phyloP scores from a whole-genome alignment of 805 yeast genomes.

The Wickerhamiella siamensis region DNA sequence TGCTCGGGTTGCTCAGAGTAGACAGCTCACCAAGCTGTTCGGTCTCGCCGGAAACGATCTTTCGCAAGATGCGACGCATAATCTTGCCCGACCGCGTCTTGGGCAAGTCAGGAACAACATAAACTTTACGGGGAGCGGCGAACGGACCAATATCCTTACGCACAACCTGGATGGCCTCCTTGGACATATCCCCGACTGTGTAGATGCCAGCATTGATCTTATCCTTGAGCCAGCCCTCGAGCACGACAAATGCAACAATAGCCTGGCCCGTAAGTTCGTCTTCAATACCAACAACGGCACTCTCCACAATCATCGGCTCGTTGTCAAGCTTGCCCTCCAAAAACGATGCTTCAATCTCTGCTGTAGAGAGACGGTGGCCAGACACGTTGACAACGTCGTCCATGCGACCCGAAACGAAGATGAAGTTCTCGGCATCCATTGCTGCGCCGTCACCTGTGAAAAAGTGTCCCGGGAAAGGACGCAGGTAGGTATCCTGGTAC shows the following conservation, averaged over 20 bases:
- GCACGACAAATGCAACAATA: slow-evolving; percentile 73
- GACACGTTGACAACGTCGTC: slow-evolving; percentile 97
- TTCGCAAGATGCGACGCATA: slow-evolving; percentile 94
- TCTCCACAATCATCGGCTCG: slow-evolving; percentile 69
- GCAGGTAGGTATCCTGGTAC: slow-evolving; percentile 80
- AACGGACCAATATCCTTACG: slow-evolving; percentile 83
- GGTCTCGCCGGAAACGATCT: slow-evolving; percentile 81
- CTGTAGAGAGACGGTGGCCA: slow-evolving; percentile 96
- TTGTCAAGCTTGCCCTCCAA: slow-evolving; percentile 37
- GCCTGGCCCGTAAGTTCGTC: slow-evolving; percentile 98
- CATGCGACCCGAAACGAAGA: slow-evolving; percentile 96
- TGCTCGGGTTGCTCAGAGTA: slow-evolving; percentile 74
- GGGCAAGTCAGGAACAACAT: slow-evolving; percentile 82
- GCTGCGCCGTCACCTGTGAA: slow-evolving; percentile 99
- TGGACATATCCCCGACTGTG: slow-evolving; percentile 30
- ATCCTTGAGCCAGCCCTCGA: slow-evolving; percentile 43
- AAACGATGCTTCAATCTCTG: slow-evolving; percentile 85
- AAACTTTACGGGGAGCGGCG: slow-evolving; percentile 86
- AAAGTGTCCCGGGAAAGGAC: slow-evolving; percentile 85
- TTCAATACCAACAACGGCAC: slow-evolving; percentile 91
- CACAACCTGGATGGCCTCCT: slow-evolving; percentile 72
- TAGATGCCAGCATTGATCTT: slow-evolving; percentile 27
- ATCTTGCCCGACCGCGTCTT: slow-evolving; percentile 98
- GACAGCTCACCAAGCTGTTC: slow-evolving; percentile 86
- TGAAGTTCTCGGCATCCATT: slow-evolving; percentile 88